These are phyloP conservation scores for Trichoderma koningii DNA, from an alignment of 2,329 filamentous ascomycete genomes.

Conservation along the genomic window DNA sequence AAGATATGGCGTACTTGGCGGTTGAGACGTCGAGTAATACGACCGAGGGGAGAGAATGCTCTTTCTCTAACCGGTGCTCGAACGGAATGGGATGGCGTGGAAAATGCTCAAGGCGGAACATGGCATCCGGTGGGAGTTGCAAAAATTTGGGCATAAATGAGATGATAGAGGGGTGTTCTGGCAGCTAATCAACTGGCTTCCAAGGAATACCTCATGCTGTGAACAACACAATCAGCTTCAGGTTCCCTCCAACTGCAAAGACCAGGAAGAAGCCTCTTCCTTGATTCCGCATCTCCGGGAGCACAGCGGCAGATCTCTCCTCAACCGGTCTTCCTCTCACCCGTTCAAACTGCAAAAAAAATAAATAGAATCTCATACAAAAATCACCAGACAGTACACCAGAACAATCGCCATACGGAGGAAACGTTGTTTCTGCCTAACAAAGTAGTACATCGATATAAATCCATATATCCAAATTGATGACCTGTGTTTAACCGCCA, in stretches of 20 bases:
- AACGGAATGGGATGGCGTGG: not conserved
- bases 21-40: slow-evolving; percentile 22
- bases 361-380: not conserved
- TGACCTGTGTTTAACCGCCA: not conserved
- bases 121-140: not conserved
- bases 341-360: not conserved
- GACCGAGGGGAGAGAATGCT: not conserved
- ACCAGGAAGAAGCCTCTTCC: too few species aligned
- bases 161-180: too few species aligned
- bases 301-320: too few species aligned
- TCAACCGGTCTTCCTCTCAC: too few species aligned
- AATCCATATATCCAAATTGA: not conserved
- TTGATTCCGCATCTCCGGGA: too few species aligned
- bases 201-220: too few species aligned
- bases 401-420: not conserved
- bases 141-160: not conserved
- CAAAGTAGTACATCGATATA: too few species aligned
- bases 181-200: too few species aligned
- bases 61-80: not conserved
- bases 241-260: too few species aligned
- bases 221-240: too few species aligned
- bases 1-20: too few species aligned
- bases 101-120: too few species aligned
- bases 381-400: not conserved
- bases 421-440: not conserved